Evolutionary conservation across 2,329 filamentous ascomycete genomes (phyloP).

Genomic region (Pezicula radicicola): DNA sequence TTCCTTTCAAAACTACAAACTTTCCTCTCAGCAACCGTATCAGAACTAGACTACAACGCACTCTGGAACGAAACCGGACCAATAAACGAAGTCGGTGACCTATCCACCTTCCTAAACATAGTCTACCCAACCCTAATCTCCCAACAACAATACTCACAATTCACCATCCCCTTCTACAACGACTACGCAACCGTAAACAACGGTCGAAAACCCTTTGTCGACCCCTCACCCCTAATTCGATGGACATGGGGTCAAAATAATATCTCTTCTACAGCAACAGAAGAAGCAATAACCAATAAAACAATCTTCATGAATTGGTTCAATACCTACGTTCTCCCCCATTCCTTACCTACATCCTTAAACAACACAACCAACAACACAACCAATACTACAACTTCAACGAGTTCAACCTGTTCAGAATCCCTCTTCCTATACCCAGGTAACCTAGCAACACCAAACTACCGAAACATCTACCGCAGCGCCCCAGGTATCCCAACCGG

Average conservation of each 20-base stretch:
- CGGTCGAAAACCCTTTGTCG: conserved; percentile 44
- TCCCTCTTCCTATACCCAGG: conserved; percentile 47
- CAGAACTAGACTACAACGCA: conserved; percentile 12
- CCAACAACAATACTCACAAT: conserved; percentile 41
- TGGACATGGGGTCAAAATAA: conserved; percentile 44
- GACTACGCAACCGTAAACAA: conserved; percentile 44
- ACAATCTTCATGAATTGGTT: conserved; percentile 46
- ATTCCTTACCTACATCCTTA: conserved; percentile 19
- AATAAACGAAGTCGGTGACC: conserved; percentile 23
- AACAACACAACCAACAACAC: too few species aligned
- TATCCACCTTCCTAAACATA: conserved; percentile 36
- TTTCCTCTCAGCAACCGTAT: conserved; percentile 36
- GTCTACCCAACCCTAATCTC: conserved; percentile 45
- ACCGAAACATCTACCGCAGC: conserved; percentile 40
- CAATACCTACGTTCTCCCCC: conserved; percentile 39
- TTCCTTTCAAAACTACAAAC: conserved; percentile 39
- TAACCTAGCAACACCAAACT: conserved; percentile 34
- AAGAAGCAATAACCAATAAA: conserved; percentile 45
- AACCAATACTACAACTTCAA: too few species aligned
- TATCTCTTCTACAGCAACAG: conserved; percentile 31
- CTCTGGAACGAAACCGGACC: conserved; percentile 20
- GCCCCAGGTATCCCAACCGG: conserved; percentile 43
- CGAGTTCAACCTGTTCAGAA: conserved; percentile 41
- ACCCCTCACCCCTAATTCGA: conserved; percentile 43
- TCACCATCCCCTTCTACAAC: conserved; percentile 45